Percentiles rank a stretch among this genome's conserved stretches.
Conservation (phyloP, 352 stramenopile species). For the Globisporangium polare region DNA sequence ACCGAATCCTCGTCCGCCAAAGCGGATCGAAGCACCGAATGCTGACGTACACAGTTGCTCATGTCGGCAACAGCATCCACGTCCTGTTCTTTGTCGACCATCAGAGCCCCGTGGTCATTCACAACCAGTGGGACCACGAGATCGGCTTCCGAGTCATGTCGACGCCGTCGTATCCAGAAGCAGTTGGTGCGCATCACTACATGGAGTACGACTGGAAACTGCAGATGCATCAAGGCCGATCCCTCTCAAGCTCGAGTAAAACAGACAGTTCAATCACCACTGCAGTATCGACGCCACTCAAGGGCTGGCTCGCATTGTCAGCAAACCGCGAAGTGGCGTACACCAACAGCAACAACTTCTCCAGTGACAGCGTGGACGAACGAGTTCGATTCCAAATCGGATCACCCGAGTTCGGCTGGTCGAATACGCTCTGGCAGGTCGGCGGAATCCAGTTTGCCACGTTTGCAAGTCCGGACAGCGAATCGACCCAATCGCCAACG, state of each 20-base stretch:
- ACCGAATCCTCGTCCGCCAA: slow-evolving; percentile 58
- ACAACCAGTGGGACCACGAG: slow-evolving; percentile 55
- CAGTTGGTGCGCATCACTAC: slow-evolving; percentile 44
- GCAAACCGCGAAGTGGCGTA: slow-evolving; percentile 8
- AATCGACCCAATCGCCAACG: slow-evolving; percentile 19
- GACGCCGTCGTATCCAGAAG: slow-evolving; percentile 41
- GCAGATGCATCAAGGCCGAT: slow-evolving; percentile 20
- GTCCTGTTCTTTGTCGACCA: slow-evolving; percentile 69
- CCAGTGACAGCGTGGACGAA: slow-evolving; percentile 11
- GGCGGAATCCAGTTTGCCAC: slow-evolving; percentile 80
- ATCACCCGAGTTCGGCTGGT: slow-evolving; percentile 58
- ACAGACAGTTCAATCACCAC: not conserved
- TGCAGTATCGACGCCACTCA: slow-evolving; percentile 8
- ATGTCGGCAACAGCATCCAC: slow-evolving; percentile 40
- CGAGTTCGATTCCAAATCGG: slow-evolving; percentile 67
- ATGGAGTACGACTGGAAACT: slow-evolving; percentile 78
- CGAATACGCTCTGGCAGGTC: slow-evolving; percentile 77
- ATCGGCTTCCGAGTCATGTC: slow-evolving; percentile 52
- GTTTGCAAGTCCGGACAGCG: slow-evolving; percentile 25
- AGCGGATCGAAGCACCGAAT: slow-evolving; percentile 47
- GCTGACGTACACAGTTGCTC: slow-evolving; percentile 67
- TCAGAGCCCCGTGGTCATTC: slow-evolving; percentile 56
- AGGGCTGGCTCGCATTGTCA: slow-evolving; percentile 37
- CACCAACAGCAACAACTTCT: not conserved
- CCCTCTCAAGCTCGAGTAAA: not conserved